Percentiles rank a stretch among this genome's conserved stretches.
phyloP scores from a whole-genome alignment of 805 yeast species.

The Vanderwaltozyma yarrowii region DNA sequence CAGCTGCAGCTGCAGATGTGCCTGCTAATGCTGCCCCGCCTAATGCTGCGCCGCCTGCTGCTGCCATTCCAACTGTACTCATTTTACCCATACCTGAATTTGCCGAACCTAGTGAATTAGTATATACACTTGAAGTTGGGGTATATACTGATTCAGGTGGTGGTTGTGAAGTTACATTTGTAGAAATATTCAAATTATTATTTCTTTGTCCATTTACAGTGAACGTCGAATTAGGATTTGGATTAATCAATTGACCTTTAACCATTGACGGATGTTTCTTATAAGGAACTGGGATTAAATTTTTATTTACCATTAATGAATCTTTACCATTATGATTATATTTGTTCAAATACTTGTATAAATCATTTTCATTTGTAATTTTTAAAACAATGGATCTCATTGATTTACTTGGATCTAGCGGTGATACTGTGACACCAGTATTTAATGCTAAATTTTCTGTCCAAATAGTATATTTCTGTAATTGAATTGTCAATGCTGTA shows the following conservation, averaged over 20 bases:
- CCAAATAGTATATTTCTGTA: slow-evolving; percentile 82
- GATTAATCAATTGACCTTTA: slow-evolving; percentile 4
- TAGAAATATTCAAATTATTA: not conserved
- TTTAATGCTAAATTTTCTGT: slow-evolving; percentile 76
- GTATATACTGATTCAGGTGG: not conserved
- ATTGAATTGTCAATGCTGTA: slow-evolving; percentile 77
- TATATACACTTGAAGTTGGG: slow-evolving; percentile 4
- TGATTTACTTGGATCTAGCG: slow-evolving; percentile 49
- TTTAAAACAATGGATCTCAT: slow-evolving; percentile 69
- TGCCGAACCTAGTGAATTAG: not conserved
- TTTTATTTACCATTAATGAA: slow-evolving; percentile 27
- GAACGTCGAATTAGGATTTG: slow-evolving; percentile 1
- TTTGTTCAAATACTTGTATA: slow-evolving; percentile 56
- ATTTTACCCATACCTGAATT: not conserved
- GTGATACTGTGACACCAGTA: slow-evolving; percentile 73
- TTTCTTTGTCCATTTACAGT: slow-evolving; percentile 1
- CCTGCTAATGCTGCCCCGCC: not conserved
- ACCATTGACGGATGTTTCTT: slow-evolving; percentile 57
- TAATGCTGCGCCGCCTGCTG: too few relatives aligned
- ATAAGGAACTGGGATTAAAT: slow-evolving; percentile 59
- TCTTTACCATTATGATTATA: slow-evolving; percentile 30
- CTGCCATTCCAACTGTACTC: too few relatives aligned
- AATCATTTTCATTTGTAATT: slow-evolving; percentile 74
- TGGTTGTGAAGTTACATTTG: not conserved
- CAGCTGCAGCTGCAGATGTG: not conserved